Percentiles rank a stretch among this genome's conserved stretches.
phyloP scores from a whole-genome alignment of 78 protist genomes.

The Guillardia theta region DNA sequence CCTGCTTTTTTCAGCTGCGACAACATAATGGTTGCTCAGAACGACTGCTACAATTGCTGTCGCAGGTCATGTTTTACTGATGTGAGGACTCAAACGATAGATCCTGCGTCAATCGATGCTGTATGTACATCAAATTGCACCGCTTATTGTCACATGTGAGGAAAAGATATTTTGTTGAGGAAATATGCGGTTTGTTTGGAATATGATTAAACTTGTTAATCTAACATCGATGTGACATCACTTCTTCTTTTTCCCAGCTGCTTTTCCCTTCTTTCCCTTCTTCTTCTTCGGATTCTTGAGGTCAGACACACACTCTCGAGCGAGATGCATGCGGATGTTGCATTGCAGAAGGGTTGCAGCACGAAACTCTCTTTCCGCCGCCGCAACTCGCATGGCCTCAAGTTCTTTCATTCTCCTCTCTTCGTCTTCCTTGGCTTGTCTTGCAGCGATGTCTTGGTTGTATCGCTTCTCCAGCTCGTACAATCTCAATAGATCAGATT shows the following conservation, averaged over 20 bases:
- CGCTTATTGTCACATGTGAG: no score
- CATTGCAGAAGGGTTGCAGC: background rate
- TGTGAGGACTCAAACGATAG: no score
- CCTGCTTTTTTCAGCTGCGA: no score
- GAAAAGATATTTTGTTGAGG: no score
- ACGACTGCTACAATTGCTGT: no score
- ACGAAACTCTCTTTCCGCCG: background rate
- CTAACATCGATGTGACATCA: no score
- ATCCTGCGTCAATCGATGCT: no score
- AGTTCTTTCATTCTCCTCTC: background rate
- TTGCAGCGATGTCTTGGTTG: background rate
- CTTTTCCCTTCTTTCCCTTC: background rate
- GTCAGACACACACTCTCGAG: background rate
- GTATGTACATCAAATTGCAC: no score
- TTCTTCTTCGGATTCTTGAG: conserved; percentile 10
- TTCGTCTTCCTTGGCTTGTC: background rate
- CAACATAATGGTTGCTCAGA: no score
- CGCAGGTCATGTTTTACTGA: no score
- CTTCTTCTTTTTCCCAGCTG: background rate
- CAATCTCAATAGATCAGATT: background rate
- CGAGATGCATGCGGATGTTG: background rate
- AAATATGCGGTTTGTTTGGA: no score
- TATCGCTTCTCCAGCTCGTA: background rate
- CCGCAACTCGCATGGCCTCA: background rate
- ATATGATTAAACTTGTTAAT: no score